Evolutionary conservation across 176 grass and related monocot species (phyloP).

Genomic region (Phragmites australis): DNA sequence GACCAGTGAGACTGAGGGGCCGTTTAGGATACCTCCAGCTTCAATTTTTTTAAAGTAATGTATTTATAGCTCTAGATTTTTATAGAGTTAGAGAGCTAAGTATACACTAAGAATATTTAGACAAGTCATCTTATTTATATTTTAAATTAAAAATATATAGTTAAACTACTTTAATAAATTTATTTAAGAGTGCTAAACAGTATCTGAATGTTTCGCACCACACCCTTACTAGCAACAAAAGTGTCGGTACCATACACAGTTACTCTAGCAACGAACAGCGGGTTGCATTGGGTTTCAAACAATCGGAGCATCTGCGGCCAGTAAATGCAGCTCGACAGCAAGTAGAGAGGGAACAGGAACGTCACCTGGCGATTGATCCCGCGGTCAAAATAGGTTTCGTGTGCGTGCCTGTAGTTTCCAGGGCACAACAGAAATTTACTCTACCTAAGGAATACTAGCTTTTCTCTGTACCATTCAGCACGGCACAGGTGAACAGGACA

Average conservation of each 20-base stretch:
- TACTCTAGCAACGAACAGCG: not conserved
- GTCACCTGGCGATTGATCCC: not conserved
- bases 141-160: too few relatives aligned
- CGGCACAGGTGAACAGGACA: not conserved
- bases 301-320: constrained; percentile 5
- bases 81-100: too few relatives aligned
- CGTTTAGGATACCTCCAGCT: too few relatives aligned
- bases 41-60: too few relatives aligned
- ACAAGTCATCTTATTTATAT: too few relatives aligned
- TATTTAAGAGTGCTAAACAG: too few relatives aligned
- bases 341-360: not conserved
- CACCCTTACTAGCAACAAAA: too few relatives aligned
- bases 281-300: constrained; percentile 19
- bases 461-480: not conserved
- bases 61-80: too few relatives aligned
- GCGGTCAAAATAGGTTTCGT: constrained; percentile 6
- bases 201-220: not conserved
- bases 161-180: too few relatives aligned
- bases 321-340: constrained; percentile 19
- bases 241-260: constrained; percentile 15
- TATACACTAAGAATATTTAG: too few relatives aligned
- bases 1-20: too few relatives aligned
- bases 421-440: not conserved
- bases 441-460: too few relatives aligned
- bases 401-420: not conserved